phyloP scores from a whole-genome alignment of 139 green algal species.

The Chlorella sorokiniana region DNA sequence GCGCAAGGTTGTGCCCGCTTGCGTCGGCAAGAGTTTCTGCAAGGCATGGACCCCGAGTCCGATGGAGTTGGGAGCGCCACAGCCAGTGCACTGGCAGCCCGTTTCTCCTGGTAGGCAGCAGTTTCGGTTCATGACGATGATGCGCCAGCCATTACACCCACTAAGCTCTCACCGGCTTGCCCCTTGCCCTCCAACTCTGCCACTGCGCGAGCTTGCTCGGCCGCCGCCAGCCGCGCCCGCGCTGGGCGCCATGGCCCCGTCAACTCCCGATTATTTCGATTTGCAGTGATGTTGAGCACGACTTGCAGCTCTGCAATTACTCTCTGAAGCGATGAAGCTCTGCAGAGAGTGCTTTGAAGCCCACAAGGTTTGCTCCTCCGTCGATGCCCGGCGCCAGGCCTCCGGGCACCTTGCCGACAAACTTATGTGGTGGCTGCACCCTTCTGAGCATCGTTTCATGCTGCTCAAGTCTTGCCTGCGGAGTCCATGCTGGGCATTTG shows the following conservation, averaged over 20 bases:
- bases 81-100: background rate
- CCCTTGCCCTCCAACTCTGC: background rate
- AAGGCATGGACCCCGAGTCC: background rate
- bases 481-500: too few relatives aligned
- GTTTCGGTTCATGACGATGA: background rate
- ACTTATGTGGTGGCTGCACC: too few relatives aligned
- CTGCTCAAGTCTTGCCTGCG: too few relatives aligned
- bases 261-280: background rate
- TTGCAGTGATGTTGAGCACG: background rate
- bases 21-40: slow-evolving; percentile 19
- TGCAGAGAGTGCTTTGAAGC: too few relatives aligned
- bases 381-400: too few relatives aligned
- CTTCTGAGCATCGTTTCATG: too few relatives aligned
- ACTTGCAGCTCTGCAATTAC: background rate
- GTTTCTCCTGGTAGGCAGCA: background rate
- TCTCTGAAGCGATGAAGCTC: background rate
- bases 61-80: background rate
- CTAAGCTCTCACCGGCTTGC: background rate
- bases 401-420: too few relatives aligned
- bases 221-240: background rate
- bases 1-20: background rate
- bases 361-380: too few relatives aligned
- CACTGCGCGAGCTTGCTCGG: background rate
- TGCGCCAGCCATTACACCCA: background rate
- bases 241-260: background rate